Evolutionary conservation across 163 green algal species (phyloP), one percentile per base, ranked within the genome.

Genomic region (Trebouxia gelatinosa): DNA sequence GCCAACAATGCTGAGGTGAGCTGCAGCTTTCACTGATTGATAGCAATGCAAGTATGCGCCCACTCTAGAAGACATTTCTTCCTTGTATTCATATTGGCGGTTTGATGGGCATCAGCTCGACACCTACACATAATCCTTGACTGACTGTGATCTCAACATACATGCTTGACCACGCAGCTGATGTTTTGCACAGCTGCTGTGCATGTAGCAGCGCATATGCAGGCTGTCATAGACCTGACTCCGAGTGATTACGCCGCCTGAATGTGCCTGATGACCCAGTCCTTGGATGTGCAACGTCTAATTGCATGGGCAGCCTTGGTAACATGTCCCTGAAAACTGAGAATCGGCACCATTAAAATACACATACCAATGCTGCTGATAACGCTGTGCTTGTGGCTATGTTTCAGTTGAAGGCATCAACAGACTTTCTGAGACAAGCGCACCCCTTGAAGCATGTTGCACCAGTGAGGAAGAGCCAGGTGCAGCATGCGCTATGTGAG

Each of bases 401-500:
- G 3, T 16, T 66, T 46, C 80, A 89, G 77, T 70, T 95, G 35
- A 67, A 67, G 34, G 83, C 82, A n/a, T 84, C 86, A 6, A 84
- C 84, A 3, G 81, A 86, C 37, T 94, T 95, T 62, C 77, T 95
- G 72, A 59, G 78, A 21, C 68, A 68, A 31, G 79, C 79, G 35
- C 85, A 92, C 77, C 91, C 91, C 1, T 82, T 94, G n/a, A 82
- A 78, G 46, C 85, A 93, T 81, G 87, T 89, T 48, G 88, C 91
- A 0, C 74, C 84, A 4, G 81, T 91, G 39, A 92, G 93, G 75
- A 95, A 95, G 84, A 91, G 84, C 54, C 87, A 92, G 77, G 82
- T 95, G 66, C 91, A 96, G 83, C 91, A 96, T 71, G 87, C 87
- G 11, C 78, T 95, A 23, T 87, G 83, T 50, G 89, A 94, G 74